Percentiles rank a stretch among this genome's conserved stretches.
Evolutionary conservation across 345 rosid genomes (phyloP).

Genomic region (Draba incana): DNA sequence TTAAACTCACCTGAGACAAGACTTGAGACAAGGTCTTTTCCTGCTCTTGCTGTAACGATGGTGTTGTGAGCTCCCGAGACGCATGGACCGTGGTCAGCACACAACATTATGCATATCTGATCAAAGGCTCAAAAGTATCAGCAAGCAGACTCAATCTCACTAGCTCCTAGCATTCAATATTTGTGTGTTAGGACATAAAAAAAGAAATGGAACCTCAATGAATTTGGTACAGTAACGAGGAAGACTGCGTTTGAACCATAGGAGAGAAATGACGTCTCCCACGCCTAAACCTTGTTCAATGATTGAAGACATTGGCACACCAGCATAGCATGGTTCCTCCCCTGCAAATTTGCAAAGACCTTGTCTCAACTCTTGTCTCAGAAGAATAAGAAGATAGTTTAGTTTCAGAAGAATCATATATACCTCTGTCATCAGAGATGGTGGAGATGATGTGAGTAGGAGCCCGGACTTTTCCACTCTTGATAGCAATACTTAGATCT

Average conservation of each 20-base stretch:
- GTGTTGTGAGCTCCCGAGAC: constrained; percentile 98
- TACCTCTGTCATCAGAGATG: constrained; percentile 97
- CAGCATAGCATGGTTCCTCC: constrained; percentile 98
- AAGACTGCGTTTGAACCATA: constrained; percentile 98
- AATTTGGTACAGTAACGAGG: constrained; percentile 93
- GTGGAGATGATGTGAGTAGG: constrained; percentile 97
- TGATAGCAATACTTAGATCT: constrained; percentile 90
- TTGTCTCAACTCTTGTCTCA: too few species aligned
- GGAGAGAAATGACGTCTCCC: constrained; percentile 94
- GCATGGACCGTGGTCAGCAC: constrained; percentile 98
- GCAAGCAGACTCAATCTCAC: neutral
- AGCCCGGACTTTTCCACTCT: constrained; percentile 96
- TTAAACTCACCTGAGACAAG: constrained; percentile 74
- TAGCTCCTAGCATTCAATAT: neutral
- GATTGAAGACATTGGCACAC: constrained; percentile 98
- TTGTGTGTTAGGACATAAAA: constrained; percentile 2
- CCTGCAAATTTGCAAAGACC: constrained; percentile 48
- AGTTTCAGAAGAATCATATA: neutral
- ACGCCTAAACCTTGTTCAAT: constrained; percentile 89
- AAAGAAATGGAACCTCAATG: constrained; percentile 60
- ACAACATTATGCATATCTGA: constrained; percentile 95
- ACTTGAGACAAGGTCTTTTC: constrained; percentile 97
- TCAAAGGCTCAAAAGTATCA: constrained; percentile 31
- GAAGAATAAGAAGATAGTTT: neutral
- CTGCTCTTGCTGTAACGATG: constrained; percentile 97